These are phyloP conservation scores for Berberis vulgaris DNA, from an alignment of 164 flowering plant species.

Conservation along the genomic window DNA sequence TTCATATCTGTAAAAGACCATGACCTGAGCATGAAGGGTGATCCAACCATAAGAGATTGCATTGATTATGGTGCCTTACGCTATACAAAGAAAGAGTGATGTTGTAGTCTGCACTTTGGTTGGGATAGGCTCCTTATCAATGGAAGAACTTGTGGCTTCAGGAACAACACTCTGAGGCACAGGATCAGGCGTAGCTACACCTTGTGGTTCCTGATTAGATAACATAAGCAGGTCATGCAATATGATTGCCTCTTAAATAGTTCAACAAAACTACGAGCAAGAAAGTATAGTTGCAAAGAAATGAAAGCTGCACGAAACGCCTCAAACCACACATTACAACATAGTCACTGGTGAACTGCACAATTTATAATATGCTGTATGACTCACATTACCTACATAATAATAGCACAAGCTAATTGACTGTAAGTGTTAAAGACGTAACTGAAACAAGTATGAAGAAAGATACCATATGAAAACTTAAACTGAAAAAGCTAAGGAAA, in stretches of 20 bases:
- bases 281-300: too few relatives aligned
- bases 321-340: too few relatives aligned
- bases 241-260: neutral
- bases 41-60: neutral
- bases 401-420: too few relatives aligned
- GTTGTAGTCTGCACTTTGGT: conserved; percentile 14
- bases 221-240: neutral
- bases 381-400: too few relatives aligned
- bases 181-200: conserved; percentile 17
- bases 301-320: too few relatives aligned
- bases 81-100: conserved; percentile 61
- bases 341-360: too few relatives aligned
- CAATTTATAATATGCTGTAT: too few relatives aligned
- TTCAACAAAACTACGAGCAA: too few relatives aligned
- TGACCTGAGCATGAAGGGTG: neutral
- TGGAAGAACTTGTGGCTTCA: conserved; percentile 23
- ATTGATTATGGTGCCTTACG: conserved; percentile 30
- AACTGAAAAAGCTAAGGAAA: too few relatives aligned
- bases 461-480: too few relatives aligned
- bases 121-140: conserved; percentile 28
- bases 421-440: too few relatives aligned
- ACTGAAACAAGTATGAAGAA: too few relatives aligned
- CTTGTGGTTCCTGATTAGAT: conserved; percentile 32
- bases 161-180: conserved; percentile 16
- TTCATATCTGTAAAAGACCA: conserved; percentile 20